Conservation (phyloP, 257 asterid species). For the Rubia yunnanensis region DNA sequence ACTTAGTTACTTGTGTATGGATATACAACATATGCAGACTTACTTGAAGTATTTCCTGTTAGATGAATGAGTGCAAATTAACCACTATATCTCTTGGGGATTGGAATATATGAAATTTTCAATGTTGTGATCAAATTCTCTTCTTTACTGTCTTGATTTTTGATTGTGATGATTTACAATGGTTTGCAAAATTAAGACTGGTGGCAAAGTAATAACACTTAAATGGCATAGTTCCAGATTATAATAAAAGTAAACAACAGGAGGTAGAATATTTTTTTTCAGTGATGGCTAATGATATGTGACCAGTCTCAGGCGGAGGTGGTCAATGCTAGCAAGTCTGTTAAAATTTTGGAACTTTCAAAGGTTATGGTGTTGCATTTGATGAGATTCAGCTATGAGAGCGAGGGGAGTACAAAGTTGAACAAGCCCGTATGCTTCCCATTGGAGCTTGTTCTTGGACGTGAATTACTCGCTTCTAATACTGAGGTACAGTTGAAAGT, state of each 20-base stretch:
- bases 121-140: neutral
- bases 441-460: conserved; percentile 59
- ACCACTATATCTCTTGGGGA: neutral
- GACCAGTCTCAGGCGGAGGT: conserved; percentile 50
- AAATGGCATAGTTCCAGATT: neutral
- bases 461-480: conserved; percentile 57
- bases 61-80: neutral
- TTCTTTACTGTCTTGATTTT: neutral
- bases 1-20: neutral
- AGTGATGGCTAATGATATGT: neutral
- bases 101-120: too few relatives aligned
- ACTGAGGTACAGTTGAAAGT: conserved; percentile 38
- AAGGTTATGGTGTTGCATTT: conserved; percentile 68
- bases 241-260: neutral
- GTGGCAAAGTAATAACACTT: neutral
- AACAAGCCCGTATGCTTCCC: conserved; percentile 69
- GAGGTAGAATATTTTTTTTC: neutral
- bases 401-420: conserved; percentile 67
- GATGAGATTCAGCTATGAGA: conserved; percentile 83
- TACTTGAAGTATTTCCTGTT: neutral
- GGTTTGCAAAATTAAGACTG: neutral
- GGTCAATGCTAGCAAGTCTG: conserved; percentile 70
- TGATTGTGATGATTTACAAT: neutral
- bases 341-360: conserved; percentile 60
- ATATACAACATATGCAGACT: neutral